Percentiles rank a stretch among this genome's conserved stretches.
Conservation (phyloP, 768 basidiomycete genomes). For the Hortiboletus flavorubellus region DNA sequence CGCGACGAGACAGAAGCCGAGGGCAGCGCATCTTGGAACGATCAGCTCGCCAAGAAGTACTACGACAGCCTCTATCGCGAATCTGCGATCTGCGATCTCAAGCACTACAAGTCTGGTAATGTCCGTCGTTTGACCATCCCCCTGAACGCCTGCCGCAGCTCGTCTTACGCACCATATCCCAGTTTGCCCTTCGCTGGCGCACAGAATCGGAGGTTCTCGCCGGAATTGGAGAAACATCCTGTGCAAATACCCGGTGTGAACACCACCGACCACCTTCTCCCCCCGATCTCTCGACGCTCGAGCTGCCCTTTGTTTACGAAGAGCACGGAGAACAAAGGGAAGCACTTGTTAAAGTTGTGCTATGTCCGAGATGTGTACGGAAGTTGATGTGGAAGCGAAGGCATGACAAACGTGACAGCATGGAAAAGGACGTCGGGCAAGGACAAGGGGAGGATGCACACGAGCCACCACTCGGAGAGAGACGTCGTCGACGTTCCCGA, state of each 20-base stretch:
- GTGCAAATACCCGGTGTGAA: conserved; percentile 84
- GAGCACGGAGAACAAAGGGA: conserved; percentile 74
- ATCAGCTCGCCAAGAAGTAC: conserved; percentile 84
- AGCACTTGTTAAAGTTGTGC: conserved; percentile 87
- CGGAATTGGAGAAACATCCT: conserved; percentile 82
- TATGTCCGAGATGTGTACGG: conserved; percentile 73
- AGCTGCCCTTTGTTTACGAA: conserved; percentile 85
- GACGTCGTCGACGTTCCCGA: conserved; percentile 21
- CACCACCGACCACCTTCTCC: conserved; percentile 44
- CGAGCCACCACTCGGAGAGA: not conserved
- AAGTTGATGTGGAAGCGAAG: conserved; percentile 87
- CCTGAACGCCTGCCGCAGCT: not conserved
- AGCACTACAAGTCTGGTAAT: conserved; percentile 92
- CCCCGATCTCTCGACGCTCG: conserved; percentile 63
- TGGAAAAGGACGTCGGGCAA: not conserved
- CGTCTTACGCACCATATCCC: not conserved
- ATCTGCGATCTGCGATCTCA: conserved; percentile 88
- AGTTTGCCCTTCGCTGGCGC: conserved; percentile 93
- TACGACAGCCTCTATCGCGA: conserved; percentile 87
- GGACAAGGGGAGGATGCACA: too few species aligned
- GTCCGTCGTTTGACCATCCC: conserved; percentile 40
- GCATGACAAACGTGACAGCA: conserved; percentile 49
- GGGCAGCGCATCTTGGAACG: conserved; percentile 57
- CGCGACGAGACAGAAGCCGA: conserved; percentile 42
- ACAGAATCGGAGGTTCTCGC: conserved; percentile 88